Evolutionary conservation across 148 eudicot species (phyloP).

Genomic region (Spergularia bocconei): DNA sequence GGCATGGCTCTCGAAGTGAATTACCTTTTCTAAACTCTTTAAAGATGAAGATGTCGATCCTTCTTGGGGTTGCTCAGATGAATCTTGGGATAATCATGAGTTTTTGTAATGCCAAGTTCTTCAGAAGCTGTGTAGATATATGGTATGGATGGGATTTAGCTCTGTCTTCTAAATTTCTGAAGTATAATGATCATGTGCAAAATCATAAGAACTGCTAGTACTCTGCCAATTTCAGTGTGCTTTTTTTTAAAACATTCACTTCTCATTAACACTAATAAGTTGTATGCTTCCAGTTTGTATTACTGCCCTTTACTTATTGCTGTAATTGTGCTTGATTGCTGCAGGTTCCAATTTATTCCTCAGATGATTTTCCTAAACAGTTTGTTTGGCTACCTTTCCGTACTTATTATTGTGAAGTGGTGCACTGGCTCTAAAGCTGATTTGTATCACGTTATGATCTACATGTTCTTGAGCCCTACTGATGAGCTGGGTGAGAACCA

Average conservation of each 20-base stretch:
- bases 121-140: conserved; percentile 42
- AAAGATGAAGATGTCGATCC: conserved; percentile 70
- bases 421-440: conserved; percentile 65
- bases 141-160: conserved; percentile 33
- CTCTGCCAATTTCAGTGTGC: neutral
- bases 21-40: conserved; percentile 64
- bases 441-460: conserved; percentile 56
- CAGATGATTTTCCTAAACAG: conserved; percentile 57
- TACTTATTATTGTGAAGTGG: conserved; percentile 54
- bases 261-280: neutral
- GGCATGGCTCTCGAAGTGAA: conserved; percentile 65
- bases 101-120: conserved; percentile 51
- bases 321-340: conserved; percentile 13
- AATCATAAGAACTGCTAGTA: neutral
- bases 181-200: neutral
- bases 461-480: conserved; percentile 69
- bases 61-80: conserved; percentile 63
- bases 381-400: conserved; percentile 58
- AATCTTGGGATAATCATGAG: conserved; percentile 58
- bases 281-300: neutral
- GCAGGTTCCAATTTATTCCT: conserved; percentile 58
- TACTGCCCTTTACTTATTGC: neutral
- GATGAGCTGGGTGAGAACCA: conserved; percentile 91
- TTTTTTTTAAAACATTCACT: neutral
- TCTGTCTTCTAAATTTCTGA: neutral